Conservation (phyloP, 495 filamentous ascomycete species). For the Aspergillus diversus region DNA sequence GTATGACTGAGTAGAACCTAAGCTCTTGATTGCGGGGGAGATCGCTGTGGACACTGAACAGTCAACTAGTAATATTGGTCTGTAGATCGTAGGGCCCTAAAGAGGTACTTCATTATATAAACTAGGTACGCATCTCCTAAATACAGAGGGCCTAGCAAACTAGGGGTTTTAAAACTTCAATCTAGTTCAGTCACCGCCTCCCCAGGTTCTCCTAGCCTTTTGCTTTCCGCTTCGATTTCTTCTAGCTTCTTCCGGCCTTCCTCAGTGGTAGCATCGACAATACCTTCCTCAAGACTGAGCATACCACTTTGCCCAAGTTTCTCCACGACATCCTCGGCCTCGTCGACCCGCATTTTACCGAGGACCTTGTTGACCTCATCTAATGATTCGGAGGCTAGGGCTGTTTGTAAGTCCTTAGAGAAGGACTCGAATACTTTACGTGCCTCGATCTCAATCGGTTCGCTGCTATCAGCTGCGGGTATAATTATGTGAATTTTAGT, state of each 20-base stretch:
- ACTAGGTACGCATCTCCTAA: no score
- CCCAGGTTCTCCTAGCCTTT: slow-evolving; percentile 44
- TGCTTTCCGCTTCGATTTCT: slow-evolving; percentile 70
- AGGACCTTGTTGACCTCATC: slow-evolving; percentile 97
- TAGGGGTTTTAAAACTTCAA: slow-evolving; percentile 21
- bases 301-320: slow-evolving; percentile 86
- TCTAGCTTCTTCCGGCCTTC: slow-evolving; percentile 79
- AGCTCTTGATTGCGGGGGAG: no score
- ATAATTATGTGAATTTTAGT: slow-evolving; percentile 91
- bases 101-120: no score
- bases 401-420: slow-evolving; percentile 75
- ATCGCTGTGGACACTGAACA: no score
- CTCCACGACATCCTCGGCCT: slow-evolving; percentile 89
- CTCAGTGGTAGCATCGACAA: slow-evolving; percentile 95
- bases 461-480: slow-evolving; percentile 61
- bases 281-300: slow-evolving; percentile 86
- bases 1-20: no score
- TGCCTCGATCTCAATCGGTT: slow-evolving; percentile 65
- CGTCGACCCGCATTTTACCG: slow-evolving; percentile 88
- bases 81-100: no score
- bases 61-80: no score
- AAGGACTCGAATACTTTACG: slow-evolving; percentile 84
- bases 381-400: slow-evolving; percentile 80
- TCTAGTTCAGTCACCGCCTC: slow-evolving; percentile 48
- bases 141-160: no score